A percentile compares a stretch with the other conserved stretches of the same genome.
These are phyloP conservation scores for Pythium brachiatum DNA, from an alignment of 352 stramenopile species.

Conservation along the genomic window DNA sequence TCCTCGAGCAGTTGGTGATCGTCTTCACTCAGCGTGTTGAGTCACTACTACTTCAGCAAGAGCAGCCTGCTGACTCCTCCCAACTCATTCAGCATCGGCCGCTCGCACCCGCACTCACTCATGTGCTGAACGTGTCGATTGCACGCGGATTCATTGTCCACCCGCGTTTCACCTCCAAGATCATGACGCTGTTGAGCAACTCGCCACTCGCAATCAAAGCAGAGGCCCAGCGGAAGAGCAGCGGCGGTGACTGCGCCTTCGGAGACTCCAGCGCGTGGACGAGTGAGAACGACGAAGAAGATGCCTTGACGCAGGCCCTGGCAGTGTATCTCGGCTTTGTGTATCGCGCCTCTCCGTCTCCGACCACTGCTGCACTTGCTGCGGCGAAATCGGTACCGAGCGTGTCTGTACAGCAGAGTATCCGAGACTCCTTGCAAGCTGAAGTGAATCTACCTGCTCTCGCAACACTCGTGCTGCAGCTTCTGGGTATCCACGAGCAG, in stretches of 20 bases:
- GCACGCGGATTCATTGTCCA: slow-evolving; percentile 41
- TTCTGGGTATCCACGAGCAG: slow-evolving; percentile 21
- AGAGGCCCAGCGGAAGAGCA: neutral
- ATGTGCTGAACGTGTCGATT: slow-evolving; percentile 57
- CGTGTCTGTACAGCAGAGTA: slow-evolving; percentile 31
- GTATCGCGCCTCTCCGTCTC: slow-evolving; percentile 16
- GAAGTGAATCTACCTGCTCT: slow-evolving; percentile 34
- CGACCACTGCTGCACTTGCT: neutral
- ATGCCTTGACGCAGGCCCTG: slow-evolving; percentile 37
- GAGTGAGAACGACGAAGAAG: slow-evolving; percentile 26
- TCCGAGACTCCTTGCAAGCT: slow-evolving; percentile 40
- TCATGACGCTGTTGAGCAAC: slow-evolving; percentile 38
- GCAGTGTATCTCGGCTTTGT: slow-evolving; percentile 57
- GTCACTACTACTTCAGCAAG: slow-evolving; percentile 13
- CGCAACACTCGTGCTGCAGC: slow-evolving; percentile 13
- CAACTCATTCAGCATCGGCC: slow-evolving; percentile 6
- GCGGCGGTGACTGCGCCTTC: neutral
- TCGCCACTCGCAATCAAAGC: slow-evolving; percentile 15
- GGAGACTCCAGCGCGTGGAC: neutral
- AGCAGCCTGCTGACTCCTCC: neutral
- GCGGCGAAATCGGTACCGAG: neutral
- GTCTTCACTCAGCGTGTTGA: slow-evolving; percentile 51
- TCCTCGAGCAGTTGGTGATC: slow-evolving; percentile 67
- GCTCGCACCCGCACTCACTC: slow-evolving; percentile 40
- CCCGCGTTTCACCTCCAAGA: slow-evolving; percentile 54